Conservation (phyloP, 2,329 filamentous ascomycete species). For the Myriangium duriaei region DNA sequence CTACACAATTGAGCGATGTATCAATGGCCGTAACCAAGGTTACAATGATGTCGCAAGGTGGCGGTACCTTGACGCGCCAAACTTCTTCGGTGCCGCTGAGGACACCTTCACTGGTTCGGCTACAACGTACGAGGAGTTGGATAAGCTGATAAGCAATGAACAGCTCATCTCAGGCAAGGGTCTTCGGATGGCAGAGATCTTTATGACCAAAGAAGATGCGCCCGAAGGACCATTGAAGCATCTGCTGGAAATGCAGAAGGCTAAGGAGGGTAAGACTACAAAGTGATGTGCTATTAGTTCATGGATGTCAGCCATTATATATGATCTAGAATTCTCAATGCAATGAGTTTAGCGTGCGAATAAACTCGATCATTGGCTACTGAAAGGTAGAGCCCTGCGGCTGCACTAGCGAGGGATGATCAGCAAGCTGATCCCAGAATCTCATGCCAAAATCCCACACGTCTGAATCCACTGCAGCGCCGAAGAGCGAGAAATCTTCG, state of each 20-base stretch:
- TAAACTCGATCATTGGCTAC: too few relatives aligned
- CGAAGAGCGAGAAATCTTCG: too few relatives aligned
- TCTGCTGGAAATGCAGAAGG: conserved; percentile 1
- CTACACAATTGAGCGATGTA: conserved; percentile 35
- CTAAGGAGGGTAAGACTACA: too few relatives aligned
- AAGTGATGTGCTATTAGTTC: too few relatives aligned
- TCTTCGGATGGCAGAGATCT: conserved; percentile 10
- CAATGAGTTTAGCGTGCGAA: too few relatives aligned
- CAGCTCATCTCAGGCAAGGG: conserved; percentile 35
- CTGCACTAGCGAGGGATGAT: too few relatives aligned
- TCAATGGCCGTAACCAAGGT: conserved; percentile 30
- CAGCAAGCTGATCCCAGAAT: too few relatives aligned
- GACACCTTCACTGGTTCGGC: conserved; percentile 52
- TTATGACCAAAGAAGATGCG: conserved; percentile 10
- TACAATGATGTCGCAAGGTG: conserved; percentile 76
- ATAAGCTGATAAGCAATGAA: conserved; percentile 50
- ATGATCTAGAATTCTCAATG: too few relatives aligned
- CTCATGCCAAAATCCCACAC: too few relatives aligned
- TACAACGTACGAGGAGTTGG: conserved; percentile 56
- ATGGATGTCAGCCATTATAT: too few relatives aligned
- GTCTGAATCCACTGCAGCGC: too few relatives aligned
- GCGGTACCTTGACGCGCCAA: conserved; percentile 54
- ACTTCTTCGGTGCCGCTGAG: conserved; percentile 52
- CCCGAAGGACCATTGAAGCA: conserved; percentile 7
- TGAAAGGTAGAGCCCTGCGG: too few relatives aligned